Evolutionary conservation across 345 rosid genomes (phyloP).

Genomic region (Atalantia buxifolia): DNA sequence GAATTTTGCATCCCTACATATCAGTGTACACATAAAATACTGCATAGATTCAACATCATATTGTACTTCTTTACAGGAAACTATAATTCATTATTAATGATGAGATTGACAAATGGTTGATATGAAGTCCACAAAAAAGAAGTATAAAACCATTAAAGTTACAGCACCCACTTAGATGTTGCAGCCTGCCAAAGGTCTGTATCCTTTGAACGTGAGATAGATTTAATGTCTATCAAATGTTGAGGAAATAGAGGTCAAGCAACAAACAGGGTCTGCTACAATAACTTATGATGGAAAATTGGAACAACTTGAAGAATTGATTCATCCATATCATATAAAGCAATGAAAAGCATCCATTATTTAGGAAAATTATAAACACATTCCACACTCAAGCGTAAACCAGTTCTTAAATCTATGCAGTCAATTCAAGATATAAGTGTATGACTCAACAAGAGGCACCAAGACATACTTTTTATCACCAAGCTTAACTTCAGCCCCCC

Average conservation of each 20-base stretch:
- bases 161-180: not conserved
- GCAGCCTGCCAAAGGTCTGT: not conserved
- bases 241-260: not conserved
- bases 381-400: not conserved
- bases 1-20: not conserved
- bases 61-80: not conserved
- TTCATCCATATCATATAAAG: not conserved
- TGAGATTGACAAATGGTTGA: not conserved
- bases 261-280: not conserved
- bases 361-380: not conserved
- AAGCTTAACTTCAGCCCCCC: conserved; percentile 77
- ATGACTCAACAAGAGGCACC: not conserved
- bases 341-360: not conserved
- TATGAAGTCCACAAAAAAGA: not conserved
- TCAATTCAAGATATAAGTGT: not conserved
- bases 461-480: conserved; percentile 66
- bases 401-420: not conserved
- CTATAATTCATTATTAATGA: not conserved
- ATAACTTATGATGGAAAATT: not conserved
- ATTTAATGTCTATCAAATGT: not conserved
- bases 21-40: not conserved
- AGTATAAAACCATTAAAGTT: not conserved
- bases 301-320: not conserved
- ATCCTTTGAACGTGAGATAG: not conserved
- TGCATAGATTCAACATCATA: not conserved